Evolutionary conservation across 148 eudicot species (phyloP), one percentile per base, ranked within the genome.

Genomic region (Mesembryanthemum crystallinum): DNA sequence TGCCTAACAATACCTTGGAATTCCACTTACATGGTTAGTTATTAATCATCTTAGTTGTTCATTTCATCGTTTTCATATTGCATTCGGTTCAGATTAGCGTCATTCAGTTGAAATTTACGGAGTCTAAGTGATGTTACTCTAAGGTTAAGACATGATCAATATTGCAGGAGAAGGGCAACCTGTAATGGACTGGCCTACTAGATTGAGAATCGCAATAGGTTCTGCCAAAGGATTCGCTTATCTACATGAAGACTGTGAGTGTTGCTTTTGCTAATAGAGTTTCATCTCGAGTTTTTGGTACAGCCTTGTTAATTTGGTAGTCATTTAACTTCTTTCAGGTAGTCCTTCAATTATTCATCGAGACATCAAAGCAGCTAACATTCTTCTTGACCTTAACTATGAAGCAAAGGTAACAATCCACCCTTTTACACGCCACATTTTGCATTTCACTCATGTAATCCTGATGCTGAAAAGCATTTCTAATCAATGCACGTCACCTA

Each of bases 191-290:
- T 85, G 90, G 90, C 71, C 68, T 27, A 85, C 84, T 1, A 83
- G 88, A 72, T 9, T 87, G 73, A 87, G 71, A 78, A 87, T 85
- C 21, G 90, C 88, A 0, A 74, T 87, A 64, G 90, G 88, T 47
- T 78, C 88, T 67, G 88, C 81, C 25, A 86, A 83, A 81, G 88
- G 88, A 70, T 57, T 86, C 57, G 88, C 90, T 45, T 87, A 87
- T 79, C 86, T 87, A 28, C 90, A 87, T 74, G 90, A 87, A 81
- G 88, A 87, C 47, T 86, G 88, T 86, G 71, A 80, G 84, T 80
- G 43, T 71, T 52, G 24, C 60, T 55, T 51, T 29, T 28, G 42
- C 55, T 35, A 61, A 35, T 74, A 10, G 21, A 49, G 35, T 63
- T 18, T n/a, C 54, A 68, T 43, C 13, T 63, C 37, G 4, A 49